These are phyloP conservation scores for Acephala macrosclerotiorum DNA, from an alignment of 2,329 filamentous ascomycete genomes.

Conservation along the genomic window DNA sequence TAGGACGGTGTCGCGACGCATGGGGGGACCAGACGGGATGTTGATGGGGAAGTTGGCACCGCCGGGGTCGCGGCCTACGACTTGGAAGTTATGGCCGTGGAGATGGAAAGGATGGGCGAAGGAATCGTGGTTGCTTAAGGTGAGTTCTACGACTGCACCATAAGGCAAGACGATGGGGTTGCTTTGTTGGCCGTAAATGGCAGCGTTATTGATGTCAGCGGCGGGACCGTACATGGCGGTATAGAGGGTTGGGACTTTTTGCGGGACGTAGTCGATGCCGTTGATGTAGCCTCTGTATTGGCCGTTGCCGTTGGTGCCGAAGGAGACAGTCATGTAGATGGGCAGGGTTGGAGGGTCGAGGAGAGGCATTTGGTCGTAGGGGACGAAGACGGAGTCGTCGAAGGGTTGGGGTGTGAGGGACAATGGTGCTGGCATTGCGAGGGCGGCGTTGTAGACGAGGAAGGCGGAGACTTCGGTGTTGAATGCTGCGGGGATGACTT, in stretches of 20 bases:
- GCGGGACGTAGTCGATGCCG: slow-evolving; percentile 75
- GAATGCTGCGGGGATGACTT: slow-evolving; percentile 63
- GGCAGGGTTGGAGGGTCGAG: slow-evolving; percentile 2
- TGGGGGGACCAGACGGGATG: slow-evolving; percentile 53
- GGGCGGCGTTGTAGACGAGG: slow-evolving; percentile 60
- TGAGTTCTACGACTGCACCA: slow-evolving; percentile 64
- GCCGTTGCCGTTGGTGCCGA: slow-evolving; percentile 19
- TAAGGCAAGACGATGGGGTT: slow-evolving; percentile 71
- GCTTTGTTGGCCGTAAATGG: slow-evolving; percentile 65
- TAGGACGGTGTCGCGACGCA: slow-evolving; percentile 56
- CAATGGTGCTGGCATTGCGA: slow-evolving; percentile 49
- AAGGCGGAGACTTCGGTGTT: slow-evolving; percentile 61
- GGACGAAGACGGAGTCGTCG: slow-evolving; percentile 23
- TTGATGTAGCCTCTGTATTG: slow-evolving; percentile 61
- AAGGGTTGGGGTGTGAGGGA: slow-evolving; percentile 16
- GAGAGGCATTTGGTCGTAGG: slow-evolving; percentile 19
- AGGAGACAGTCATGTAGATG: slow-evolving; percentile 15
- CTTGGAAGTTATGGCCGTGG: slow-evolving; percentile 62
- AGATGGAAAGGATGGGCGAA: slow-evolving; percentile 58
- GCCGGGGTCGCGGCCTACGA: slow-evolving; percentile 8
- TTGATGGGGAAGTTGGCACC: slow-evolving; percentile 12
- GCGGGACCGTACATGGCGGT: slow-evolving; percentile 67
- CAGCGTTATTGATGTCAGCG: slow-evolving; percentile 53
- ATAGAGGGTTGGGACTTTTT: slow-evolving; percentile 83
- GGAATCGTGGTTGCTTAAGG: slow-evolving; percentile 56